These are phyloP conservation scores for Aspergillus mulundensis DNA, from an alignment of 495 filamentous ascomycete genomes.

Conservation along the genomic window DNA sequence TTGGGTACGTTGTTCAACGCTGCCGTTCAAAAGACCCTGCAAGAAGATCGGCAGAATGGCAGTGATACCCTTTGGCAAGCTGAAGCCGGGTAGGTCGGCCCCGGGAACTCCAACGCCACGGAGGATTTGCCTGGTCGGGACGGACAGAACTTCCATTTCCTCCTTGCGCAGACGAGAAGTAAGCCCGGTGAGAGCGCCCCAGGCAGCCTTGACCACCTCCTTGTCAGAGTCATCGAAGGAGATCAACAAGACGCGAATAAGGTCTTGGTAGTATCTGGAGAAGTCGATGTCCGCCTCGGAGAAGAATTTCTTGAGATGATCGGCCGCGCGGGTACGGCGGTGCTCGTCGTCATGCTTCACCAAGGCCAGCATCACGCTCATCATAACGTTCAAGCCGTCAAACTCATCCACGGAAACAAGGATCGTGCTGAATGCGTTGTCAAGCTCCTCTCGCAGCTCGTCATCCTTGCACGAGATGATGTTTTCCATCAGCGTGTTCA, in stretches of 20 bases:
- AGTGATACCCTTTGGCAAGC: conserved; percentile 94
- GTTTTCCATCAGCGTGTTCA: conserved; percentile 90
- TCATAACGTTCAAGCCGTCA: conserved; percentile 88
- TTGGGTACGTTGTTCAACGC: conserved; percentile 83
- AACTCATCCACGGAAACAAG: conserved; percentile 91
- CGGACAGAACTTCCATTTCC: conserved; percentile 93
- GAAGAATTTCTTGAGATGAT: conserved; percentile 88
- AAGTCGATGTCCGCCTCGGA: conserved; percentile 75
- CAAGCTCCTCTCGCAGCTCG: conserved; percentile 68
- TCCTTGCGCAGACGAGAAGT: conserved; percentile 90
- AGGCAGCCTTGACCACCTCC: conserved; percentile 87
- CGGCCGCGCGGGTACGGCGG: conserved; percentile 70
- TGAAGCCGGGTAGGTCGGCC: conserved; percentile 80
- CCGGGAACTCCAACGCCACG: conserved; percentile 86
- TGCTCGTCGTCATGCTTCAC: conserved; percentile 90
- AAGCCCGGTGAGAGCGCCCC: conserved; percentile 82
- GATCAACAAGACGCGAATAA: conserved; percentile 82
- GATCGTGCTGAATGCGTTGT: conserved; percentile 77
- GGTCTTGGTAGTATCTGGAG: conserved; percentile 89
- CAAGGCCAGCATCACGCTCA: conserved; percentile 84
- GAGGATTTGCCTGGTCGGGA: conserved; percentile 77
- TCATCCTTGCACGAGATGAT: conserved; percentile 76
- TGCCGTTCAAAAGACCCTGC: conserved; percentile 95
- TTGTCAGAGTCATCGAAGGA: conserved; percentile 84
- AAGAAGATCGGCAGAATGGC: conserved; percentile 95